A percentile compares a stretch with the other conserved stretches of the same genome.
Conservation (phyloP, 1,284 basidiomycete species). For the Sphagnurus paluster region DNA sequence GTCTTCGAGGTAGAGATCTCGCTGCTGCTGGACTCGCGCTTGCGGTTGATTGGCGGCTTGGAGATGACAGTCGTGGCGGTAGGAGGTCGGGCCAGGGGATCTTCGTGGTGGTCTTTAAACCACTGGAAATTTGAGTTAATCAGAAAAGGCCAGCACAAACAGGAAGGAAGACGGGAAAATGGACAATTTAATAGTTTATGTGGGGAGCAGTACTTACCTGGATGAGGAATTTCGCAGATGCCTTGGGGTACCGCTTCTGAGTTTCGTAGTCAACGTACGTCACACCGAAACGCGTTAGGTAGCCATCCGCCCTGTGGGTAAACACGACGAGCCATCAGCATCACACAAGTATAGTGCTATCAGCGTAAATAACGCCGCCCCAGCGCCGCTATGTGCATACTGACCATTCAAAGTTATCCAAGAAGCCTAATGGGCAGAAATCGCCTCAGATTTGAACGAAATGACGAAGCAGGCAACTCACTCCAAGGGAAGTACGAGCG, state of each 20-base stretch:
- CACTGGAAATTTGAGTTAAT: slow-evolving; percentile 22
- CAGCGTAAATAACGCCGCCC: too few species aligned
- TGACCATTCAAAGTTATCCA: slow-evolving; percentile 77
- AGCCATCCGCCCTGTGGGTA: slow-evolving; percentile 54
- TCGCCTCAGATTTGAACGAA: background rate
- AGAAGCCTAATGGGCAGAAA: slow-evolving; percentile 49
- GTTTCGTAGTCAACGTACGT: slow-evolving; percentile 75
- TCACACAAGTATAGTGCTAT: too few species aligned
- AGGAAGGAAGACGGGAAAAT: background rate
- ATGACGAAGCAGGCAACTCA: slow-evolving; percentile 26
- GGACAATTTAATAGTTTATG: too few species aligned
- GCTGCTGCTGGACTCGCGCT: slow-evolving; percentile 8
- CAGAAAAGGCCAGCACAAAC: slow-evolving; percentile 2
- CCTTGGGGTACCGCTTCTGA: slow-evolving; percentile 70
- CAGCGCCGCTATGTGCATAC: too few species aligned
- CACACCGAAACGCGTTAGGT: slow-evolving; percentile 63
- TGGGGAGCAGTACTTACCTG: slow-evolving; percentile 28
- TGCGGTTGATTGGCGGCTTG: background rate
- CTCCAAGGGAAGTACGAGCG: slow-evolving; percentile 77
- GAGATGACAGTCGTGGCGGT: background rate
- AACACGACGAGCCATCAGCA: too few species aligned
- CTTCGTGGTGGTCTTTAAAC: slow-evolving; percentile 31
- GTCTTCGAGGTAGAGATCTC: slow-evolving; percentile 22
- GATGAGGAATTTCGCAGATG: slow-evolving; percentile 58
- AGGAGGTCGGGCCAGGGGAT: slow-evolving; percentile 15